phyloP scores from a whole-genome alignment of 139 green algal genomes.

The Asterochloris erici region DNA sequence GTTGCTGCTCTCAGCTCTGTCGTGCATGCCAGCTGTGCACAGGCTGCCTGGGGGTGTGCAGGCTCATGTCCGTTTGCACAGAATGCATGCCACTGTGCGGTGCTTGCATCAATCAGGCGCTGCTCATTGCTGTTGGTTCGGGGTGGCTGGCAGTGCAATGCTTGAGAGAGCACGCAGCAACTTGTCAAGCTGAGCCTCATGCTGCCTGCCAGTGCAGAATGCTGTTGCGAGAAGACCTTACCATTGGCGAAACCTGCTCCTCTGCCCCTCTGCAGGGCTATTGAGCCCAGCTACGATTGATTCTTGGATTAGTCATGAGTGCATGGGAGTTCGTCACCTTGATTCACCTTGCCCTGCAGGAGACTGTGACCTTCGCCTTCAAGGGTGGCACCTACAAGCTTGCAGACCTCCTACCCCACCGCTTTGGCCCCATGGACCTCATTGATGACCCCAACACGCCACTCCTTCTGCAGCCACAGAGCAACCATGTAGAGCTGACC shows the following conservation, averaged over 20 bases:
- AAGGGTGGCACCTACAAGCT: conserved; percentile 28
- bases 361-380: conserved; percentile 63
- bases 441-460: conserved; percentile 42
- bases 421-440: conserved; percentile 74
- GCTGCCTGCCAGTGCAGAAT: too few species aligned
- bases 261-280: too few species aligned
- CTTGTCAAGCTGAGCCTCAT: too few species aligned
- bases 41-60: neutral
- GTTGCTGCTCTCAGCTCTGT: neutral
- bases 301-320: too few species aligned
- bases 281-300: too few species aligned
- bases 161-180: too few species aligned
- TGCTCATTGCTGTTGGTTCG: neutral
- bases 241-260: too few species aligned
- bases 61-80: neutral
- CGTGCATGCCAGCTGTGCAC: neutral
- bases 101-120: neutral
- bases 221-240: too few species aligned
- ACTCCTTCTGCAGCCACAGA: conserved; percentile 69
- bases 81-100: neutral
- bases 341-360: conserved; percentile 27
- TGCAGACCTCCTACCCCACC: conserved; percentile 63
- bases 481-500: conserved; percentile 33
- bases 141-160: neutral
- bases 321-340: too few species aligned